Conservation (phyloP, 179 eudicot species). For the Silene vulgaris region DNA sequence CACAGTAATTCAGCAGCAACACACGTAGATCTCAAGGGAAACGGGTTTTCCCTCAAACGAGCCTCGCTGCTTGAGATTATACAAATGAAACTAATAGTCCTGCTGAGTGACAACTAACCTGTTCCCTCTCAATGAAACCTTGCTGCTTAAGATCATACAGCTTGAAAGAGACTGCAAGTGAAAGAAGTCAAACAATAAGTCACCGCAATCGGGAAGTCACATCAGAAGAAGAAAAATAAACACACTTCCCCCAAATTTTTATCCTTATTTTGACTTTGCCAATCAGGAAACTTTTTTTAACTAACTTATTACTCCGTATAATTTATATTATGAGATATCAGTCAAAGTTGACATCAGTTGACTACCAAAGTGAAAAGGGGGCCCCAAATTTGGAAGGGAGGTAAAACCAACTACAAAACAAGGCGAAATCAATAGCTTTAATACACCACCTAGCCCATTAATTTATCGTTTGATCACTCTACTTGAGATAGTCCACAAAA, state of each 20-base stretch:
- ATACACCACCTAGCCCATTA: background rate
- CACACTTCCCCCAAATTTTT: background rate
- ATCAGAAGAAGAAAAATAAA: background rate
- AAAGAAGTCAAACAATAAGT: background rate
- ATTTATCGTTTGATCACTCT: background rate
- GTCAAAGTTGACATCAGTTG: too few species aligned
- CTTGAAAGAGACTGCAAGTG: conserved; percentile 75
- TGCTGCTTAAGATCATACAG: conserved; percentile 97
- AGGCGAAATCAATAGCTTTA: background rate
- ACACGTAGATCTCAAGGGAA: background rate
- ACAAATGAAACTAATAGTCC: conserved; percentile 22
- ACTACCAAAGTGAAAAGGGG: too few species aligned
- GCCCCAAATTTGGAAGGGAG: too few species aligned
- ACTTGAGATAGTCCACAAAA: background rate
- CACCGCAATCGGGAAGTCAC: background rate
- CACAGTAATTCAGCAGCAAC: background rate
- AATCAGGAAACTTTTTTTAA: background rate
- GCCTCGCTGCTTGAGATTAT: conserved; percentile 96
- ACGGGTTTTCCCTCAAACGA: conserved; percentile 18
- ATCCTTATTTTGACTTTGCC: background rate
- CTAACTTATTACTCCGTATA: too few species aligned
- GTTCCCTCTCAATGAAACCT: conserved; percentile 93
- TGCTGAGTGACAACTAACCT: conserved; percentile 36
- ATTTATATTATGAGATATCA: too few species aligned
- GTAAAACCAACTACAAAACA: background rate